Percentiles rank a stretch among this genome's conserved stretches.
Evolutionary conservation across 306 rosid species (phyloP).

Genomic region (Begonia masoniana): DNA sequence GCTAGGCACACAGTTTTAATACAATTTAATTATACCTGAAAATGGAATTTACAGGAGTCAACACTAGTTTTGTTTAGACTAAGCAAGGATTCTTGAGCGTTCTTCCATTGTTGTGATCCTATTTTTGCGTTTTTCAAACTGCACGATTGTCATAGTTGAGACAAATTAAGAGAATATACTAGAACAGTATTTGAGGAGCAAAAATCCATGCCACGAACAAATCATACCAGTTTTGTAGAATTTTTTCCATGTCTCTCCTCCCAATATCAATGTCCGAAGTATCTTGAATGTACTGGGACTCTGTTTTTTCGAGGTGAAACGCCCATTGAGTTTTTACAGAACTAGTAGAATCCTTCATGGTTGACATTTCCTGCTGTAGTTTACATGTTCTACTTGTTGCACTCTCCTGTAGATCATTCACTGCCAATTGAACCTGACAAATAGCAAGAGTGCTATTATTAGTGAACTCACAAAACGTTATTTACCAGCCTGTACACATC

Average conservation of each 20-base stretch:
- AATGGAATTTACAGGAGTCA: constrained; percentile 71
- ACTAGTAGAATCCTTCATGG: constrained; percentile 77
- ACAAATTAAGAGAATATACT: too few relatives aligned
- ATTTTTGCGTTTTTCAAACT: constrained; percentile 75
- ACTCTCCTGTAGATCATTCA: constrained; percentile 87
- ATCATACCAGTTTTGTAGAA: constrained; percentile 70
- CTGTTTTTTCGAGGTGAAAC: constrained; percentile 76
- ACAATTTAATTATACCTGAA: constrained; percentile 34
- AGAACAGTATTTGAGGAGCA: constrained; percentile 3
- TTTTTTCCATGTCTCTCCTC: constrained; percentile 71
- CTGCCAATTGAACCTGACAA: constrained; percentile 74
- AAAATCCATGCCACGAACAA: not conserved
- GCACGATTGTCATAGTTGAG: constrained; percentile 7
- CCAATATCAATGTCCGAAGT: constrained; percentile 79
- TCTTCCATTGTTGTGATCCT: constrained; percentile 91
- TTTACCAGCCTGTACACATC: not conserved
- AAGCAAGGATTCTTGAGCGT: constrained; percentile 85
- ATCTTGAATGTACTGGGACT: constrained; percentile 63
- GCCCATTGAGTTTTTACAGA: constrained; percentile 72
- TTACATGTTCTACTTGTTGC: constrained; percentile 66
- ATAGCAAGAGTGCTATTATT: not conserved
- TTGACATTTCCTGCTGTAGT: constrained; percentile 70
- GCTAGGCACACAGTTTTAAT: too few relatives aligned
- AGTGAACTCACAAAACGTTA: not conserved
- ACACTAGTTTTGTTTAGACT: constrained; percentile 61